Conservation (phyloP, 352 stramenopile genomes). For the Globisporangium mamillatum region DNA sequence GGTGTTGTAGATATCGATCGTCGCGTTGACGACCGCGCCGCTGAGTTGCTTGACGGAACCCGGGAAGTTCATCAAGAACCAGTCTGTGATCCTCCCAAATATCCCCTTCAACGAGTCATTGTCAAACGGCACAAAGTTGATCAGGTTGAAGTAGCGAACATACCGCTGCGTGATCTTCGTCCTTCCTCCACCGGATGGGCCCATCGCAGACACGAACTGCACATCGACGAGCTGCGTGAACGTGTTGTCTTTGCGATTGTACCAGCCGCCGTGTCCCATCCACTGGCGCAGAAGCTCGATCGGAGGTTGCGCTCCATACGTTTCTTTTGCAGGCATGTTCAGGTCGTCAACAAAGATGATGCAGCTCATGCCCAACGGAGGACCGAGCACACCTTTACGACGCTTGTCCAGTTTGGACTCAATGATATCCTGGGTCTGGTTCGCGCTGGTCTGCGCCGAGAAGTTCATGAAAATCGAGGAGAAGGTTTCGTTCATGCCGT, state of each 20-base stretch:
- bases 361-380: constrained; percentile 86
- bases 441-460: constrained; percentile 91
- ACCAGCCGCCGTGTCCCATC: constrained; percentile 94
- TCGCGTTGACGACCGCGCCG: constrained; percentile 70
- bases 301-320: constrained; percentile 91
- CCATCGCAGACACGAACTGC: constrained; percentile 93
- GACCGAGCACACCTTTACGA: constrained; percentile 90
- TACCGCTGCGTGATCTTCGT: constrained; percentile 92
- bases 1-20: constrained; percentile 91
- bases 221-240: constrained; percentile 92
- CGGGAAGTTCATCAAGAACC: constrained; percentile 85
- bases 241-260: constrained; percentile 92
- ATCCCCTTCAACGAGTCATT: constrained; percentile 83
- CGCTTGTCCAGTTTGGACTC: constrained; percentile 94
- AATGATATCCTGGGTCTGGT: constrained; percentile 94
- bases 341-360: constrained; percentile 94
- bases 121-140: constrained; percentile 93
- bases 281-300: constrained; percentile 92
- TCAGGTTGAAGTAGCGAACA: constrained; percentile 91
- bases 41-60: constrained; percentile 80
- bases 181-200: constrained; percentile 87
- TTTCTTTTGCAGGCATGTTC: constrained; percentile 94
- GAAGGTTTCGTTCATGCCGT: constrained; percentile 73
- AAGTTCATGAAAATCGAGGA: constrained; percentile 93
- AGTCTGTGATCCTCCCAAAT: constrained; percentile 89